These are phyloP conservation scores for Alectoria sarmentosa DNA, from an alignment of 495 filamentous ascomycete species.

Conservation along the genomic window DNA sequence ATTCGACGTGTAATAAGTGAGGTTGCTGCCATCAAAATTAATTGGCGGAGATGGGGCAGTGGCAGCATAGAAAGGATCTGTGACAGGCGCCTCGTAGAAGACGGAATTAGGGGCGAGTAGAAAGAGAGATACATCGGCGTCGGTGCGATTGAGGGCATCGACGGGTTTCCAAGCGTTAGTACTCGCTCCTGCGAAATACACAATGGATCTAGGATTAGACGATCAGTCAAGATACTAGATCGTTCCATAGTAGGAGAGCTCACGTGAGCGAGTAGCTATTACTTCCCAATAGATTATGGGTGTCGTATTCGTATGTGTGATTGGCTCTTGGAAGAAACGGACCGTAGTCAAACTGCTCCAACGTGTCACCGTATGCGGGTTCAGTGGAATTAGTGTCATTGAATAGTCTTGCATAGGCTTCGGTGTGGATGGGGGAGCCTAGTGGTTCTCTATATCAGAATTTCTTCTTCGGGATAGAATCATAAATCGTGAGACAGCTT, in stretches of 20 bases:
- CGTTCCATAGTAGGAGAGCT: not conserved
- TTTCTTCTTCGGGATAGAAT: not conserved
- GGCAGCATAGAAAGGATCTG: constrained; percentile 28
- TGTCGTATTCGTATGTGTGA: constrained; percentile 26
- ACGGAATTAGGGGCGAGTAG: constrained; percentile 29
- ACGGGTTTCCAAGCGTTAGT: constrained; percentile 18
- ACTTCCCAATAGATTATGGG: not conserved
- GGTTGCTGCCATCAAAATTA: not conserved
- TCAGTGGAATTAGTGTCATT: constrained; percentile 8
- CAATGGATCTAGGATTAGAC: not conserved
- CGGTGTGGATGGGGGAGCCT: constrained; percentile 14
- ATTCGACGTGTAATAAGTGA: constrained; percentile 21
- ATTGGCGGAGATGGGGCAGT: not conserved
- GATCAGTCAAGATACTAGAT: not conserved
- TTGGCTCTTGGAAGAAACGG: constrained; percentile 11
- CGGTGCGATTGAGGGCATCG: constrained; percentile 28
- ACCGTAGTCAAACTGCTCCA: constrained; percentile 11
- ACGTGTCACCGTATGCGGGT: constrained; percentile 9
- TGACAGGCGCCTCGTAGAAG: constrained; percentile 24
- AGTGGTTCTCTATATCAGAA: not conserved
- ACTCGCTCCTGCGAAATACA: not conserved
- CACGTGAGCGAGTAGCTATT: constrained; percentile 26
- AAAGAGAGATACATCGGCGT: constrained; percentile 33
- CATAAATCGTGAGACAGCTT: not conserved
- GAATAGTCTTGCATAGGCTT: not conserved